Conservation (phyloP, 148 eudicot genomes). For the Diospyros kaki region DNA sequence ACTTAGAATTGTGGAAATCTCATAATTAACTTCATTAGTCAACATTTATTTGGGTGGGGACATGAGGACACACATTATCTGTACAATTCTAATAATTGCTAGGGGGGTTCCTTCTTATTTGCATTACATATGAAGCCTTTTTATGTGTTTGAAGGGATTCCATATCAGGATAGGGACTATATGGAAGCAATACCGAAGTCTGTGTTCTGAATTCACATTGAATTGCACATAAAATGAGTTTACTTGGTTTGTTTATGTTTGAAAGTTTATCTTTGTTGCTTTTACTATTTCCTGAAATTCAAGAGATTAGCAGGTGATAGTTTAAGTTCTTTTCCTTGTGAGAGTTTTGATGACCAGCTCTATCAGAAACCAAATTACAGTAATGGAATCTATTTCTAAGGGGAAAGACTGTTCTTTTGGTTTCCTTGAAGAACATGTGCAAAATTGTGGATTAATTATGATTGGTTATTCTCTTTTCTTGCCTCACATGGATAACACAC, state of each 20-base stretch:
- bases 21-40: neutral
- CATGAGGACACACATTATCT: neutral
- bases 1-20: neutral
- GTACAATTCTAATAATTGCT: neutral
- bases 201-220: neutral
- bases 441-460: neutral
- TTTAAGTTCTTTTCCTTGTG: neutral
- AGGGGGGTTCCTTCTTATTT: slow-evolving; percentile 1
- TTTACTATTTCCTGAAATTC: neutral
- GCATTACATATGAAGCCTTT: neutral
- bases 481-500: neutral
- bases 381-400: neutral
- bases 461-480: neutral
- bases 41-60: neutral
- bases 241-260: neutral
- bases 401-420: neutral
- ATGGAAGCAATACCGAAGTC: neutral
- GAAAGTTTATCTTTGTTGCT: neutral
- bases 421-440: neutral
- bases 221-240: neutral
- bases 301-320: neutral
- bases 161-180: neutral
- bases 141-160: neutral
- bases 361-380: neutral
- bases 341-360: slow-evolving; percentile 3